Base-by-base conservation (phyloP, 2,329 filamentous ascomycete species). In the Cordyceps sp. region DNA sequence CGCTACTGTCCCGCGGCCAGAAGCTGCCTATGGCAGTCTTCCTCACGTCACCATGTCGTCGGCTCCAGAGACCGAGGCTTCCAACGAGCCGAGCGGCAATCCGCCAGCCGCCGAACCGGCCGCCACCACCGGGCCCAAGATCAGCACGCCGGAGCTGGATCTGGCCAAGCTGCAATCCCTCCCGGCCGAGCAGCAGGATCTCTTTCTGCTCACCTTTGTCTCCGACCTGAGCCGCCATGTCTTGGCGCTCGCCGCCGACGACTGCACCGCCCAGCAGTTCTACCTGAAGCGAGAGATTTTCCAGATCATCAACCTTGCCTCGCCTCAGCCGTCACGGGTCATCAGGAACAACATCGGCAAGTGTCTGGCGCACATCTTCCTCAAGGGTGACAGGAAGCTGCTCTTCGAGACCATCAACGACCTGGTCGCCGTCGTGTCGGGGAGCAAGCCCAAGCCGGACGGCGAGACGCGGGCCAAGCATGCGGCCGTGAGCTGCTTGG, bases 391-490 rank as follows among this genome's bases (percentile, higher is more conserved):
- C 55, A 71, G 88, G 40, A 93, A 92, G 50, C 66, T 93, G 31
- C 68, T 98, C 3, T 94, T 92, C 49, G 90, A 98, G 54, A 92
- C 84, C 1, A 80, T 96, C 49, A 93, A 90, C 46, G 88, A 96
- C 42, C 64, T 96, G 10, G 64, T 86, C 9, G 63, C 59, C 10
- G 74, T 93, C 34, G 52, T 93, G 29, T 74, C 74, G 37, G 69
- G 69, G 30, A 73, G 78, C 15, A 94, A 93, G 53, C 65, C 64
- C 22, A 79, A 78, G 50, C 60, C 60, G 33, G 86, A 94, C 36
- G 74, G 73, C 42, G 85, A 93, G 45, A 53, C 79, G 32, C 74
- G 76, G 46, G 69, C 74, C 4, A 92, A 83, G 54, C 86, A 94
- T 66, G 85, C 85, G 6, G 88, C 88, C 16, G 78, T 82, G 25